Percentiles rank a stretch among this genome's conserved stretches.
Evolutionary conservation across 768 basidiomycete genomes (phyloP).

Genomic region (Austroboletus eburneus): DNA sequence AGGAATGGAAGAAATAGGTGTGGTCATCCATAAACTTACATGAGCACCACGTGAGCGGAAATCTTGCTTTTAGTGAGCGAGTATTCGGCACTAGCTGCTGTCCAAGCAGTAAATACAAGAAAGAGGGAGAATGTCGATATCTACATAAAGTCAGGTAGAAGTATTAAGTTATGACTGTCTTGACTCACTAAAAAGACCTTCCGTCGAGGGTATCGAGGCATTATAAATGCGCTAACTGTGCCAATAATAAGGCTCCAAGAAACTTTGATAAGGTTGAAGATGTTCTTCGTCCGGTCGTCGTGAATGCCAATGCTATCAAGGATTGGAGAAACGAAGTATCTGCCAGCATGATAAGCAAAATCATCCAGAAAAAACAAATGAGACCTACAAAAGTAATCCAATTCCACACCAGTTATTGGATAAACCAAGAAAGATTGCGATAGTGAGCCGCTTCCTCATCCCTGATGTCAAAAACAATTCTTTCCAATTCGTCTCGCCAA

Average conservation of each 20-base stretch:
- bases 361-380: fast-evolving
- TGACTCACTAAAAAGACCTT: slow-evolving; percentile 11
- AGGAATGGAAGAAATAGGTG: neutral
- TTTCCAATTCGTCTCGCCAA: neutral
- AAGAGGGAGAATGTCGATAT: slow-evolving; percentile 5
- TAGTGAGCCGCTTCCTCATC: slow-evolving; percentile 9
- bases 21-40: neutral
- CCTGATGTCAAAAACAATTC: slow-evolving; percentile 5
- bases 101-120: slow-evolving; percentile 9
- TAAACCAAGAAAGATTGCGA: slow-evolving; percentile 4
- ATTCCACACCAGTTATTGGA: slow-evolving; percentile 15
- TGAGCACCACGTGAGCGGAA: neutral
- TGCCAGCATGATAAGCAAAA: neutral
- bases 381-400: slow-evolving; percentile 8
- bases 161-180: neutral
- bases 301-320: slow-evolving; percentile 20
- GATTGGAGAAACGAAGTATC: slow-evolving; percentile 10
- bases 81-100: slow-evolving; percentile 9
- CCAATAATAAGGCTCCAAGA: no score
- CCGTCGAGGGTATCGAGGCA: slow-evolving; percentile 14
- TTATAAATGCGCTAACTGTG: no score
- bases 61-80: neutral
- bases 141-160: neutral
- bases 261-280: no score
- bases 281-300: no score